phyloP scores from a whole-genome alignment of 2,329 filamentous ascomycete genomes.

The Diplocarpon rosae region DNA sequence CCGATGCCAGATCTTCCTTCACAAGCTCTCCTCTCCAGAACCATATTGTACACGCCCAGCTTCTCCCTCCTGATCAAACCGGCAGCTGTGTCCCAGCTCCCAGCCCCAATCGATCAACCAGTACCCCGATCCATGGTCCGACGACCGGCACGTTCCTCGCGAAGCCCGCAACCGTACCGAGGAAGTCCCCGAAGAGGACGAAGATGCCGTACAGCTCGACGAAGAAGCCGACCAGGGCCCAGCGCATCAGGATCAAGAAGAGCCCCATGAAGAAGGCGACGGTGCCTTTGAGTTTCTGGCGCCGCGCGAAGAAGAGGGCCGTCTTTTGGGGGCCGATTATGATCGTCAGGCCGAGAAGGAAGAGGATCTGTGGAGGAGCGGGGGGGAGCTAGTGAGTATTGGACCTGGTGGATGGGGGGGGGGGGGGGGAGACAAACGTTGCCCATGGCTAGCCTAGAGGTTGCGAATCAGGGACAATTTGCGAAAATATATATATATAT shows the following conservation, averaged over 20 bases:
- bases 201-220: constrained; percentile 90
- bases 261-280: constrained; percentile 80
- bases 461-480: constrained; percentile 1
- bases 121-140: constrained; percentile 71
- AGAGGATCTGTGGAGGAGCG: constrained; percentile 62
- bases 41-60: constrained; percentile 30
- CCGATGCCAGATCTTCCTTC: constrained; percentile 1
- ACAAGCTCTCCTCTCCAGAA: background rate
- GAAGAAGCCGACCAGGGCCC: constrained; percentile 83
- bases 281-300: constrained; percentile 86
- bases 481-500: constrained; percentile 1
- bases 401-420: constrained; percentile 1
- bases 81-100: constrained; percentile 67
- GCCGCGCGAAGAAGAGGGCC: constrained; percentile 83
- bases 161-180: constrained; percentile 84
- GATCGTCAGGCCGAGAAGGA: constrained; percentile 89
- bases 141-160: constrained; percentile 75
- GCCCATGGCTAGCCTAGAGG: constrained; percentile 84
- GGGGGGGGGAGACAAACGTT: constrained; percentile 47
- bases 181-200: constrained; percentile 89
- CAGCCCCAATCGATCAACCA: constrained; percentile 59
- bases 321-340: constrained; percentile 93
- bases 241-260: constrained; percentile 73
- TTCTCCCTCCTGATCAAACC: constrained; percentile 32
- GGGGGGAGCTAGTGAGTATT: constrained; percentile 6